A percentile compares a stretch with the other conserved stretches of the same genome.
phyloP scores from a whole-genome alignment of 805 yeast genomes.

The Brettanomyces bruxellensis region DNA sequence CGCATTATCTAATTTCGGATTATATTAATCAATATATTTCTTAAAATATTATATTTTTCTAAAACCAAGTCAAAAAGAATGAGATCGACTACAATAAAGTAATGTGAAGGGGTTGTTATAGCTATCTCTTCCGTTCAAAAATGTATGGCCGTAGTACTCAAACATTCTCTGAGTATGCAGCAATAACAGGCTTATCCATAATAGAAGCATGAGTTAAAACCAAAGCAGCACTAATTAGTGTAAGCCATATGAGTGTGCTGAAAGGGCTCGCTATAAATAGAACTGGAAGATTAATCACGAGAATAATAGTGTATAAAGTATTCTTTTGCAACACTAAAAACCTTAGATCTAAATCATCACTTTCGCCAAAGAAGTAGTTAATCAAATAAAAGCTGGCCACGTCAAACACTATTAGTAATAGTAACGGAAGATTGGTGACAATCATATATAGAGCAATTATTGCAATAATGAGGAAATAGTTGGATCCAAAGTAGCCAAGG shows the following conservation, averaged over 20 bases:
- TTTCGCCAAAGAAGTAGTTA: slow-evolving; percentile 22
- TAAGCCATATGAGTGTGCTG: slow-evolving; percentile 83
- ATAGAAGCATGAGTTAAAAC: slow-evolving; percentile 83
- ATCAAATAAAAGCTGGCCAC: slow-evolving; percentile 34
- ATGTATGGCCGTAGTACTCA: slow-evolving; percentile 6
- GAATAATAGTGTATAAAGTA: slow-evolving; percentile 76
- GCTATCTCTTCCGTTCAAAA: no score
- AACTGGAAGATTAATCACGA: slow-evolving; percentile 48
- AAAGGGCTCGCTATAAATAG: slow-evolving; percentile 77
- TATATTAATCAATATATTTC: no score
- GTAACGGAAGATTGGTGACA: slow-evolving; percentile 69
- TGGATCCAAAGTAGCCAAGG: slow-evolving; percentile 75
- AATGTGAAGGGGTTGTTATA: no score
- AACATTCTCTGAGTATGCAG: slow-evolving; percentile 73
- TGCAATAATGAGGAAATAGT: slow-evolving; percentile 65
- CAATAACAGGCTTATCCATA: slow-evolving; percentile 92
- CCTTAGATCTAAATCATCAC: slow-evolving; percentile 18
- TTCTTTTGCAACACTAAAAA: slow-evolving; percentile 64
- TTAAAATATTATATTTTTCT: no score
- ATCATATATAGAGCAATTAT: slow-evolving; percentile 69
- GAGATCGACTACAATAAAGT: background rate
- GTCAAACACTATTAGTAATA: slow-evolving; percentile 57
- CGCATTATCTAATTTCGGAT: no score
- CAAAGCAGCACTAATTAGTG: slow-evolving; percentile 72
- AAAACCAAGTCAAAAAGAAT: no score